A percentile compares a stretch with the other conserved stretches of the same genome.
Evolutionary conservation across 164 flowering plant species (phyloP).

Genomic region (Platanus orientalis): DNA sequence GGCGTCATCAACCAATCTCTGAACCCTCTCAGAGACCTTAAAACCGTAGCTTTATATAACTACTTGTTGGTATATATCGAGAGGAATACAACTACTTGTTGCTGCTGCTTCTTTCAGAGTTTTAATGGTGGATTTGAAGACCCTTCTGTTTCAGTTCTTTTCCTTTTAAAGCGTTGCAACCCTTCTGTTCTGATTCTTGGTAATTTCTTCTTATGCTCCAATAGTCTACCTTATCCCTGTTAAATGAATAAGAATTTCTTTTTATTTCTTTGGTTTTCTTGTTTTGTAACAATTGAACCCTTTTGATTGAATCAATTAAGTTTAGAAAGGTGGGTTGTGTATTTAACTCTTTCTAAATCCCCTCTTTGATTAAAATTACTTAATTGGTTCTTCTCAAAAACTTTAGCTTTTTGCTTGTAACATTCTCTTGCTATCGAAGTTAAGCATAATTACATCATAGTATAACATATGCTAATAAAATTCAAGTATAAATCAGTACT

Average conservation of each 20-base stretch:
- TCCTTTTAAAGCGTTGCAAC: constrained; percentile 2
- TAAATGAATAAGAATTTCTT: too few relatives aligned
- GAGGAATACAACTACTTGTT: too few relatives aligned
- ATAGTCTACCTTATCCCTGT: too few relatives aligned
- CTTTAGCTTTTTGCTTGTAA: constrained; percentile 1
- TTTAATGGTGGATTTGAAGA: constrained; percentile 17
- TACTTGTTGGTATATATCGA: too few relatives aligned
- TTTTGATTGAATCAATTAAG: too few relatives aligned
- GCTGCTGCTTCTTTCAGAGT: constrained; percentile 13
- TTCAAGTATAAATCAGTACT: not conserved
- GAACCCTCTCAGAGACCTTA: too few relatives aligned
- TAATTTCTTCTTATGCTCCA: constrained; percentile 1
- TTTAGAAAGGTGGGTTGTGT: too few relatives aligned
- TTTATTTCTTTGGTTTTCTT: not conserved
- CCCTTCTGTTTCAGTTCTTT: constrained; percentile 3
- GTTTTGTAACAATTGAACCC: too few relatives aligned
- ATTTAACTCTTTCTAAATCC: constrained; percentile 3
- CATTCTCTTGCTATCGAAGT: too few relatives aligned
- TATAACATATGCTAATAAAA: too few relatives aligned
- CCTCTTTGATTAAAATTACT: not conserved
- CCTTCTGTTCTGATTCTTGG: constrained; percentile 10
- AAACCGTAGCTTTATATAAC: too few relatives aligned
- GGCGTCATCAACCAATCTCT: too few relatives aligned
- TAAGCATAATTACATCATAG: not conserved
- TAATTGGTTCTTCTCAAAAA: constrained; percentile 6